Conservation (phyloP, 1,284 basidiomycete species). For the Ustilago trichophora region DNA sequence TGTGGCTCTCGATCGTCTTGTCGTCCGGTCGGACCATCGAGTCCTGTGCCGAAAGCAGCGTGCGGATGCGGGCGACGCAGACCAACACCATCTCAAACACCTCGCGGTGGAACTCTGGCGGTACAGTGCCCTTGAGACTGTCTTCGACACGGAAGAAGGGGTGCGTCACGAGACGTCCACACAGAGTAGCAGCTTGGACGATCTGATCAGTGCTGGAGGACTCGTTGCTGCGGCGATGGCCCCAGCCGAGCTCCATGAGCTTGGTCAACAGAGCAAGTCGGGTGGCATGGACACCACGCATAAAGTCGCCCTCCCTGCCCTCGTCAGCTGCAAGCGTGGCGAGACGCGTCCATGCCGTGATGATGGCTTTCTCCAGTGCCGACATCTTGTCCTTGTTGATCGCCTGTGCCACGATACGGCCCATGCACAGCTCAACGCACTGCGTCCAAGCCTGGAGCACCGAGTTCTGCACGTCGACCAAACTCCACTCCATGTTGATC, state of each 20-base stretch:
- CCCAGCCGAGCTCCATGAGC: slow-evolving; percentile 76
- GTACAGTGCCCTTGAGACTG: slow-evolving; percentile 76
- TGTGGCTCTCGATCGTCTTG: slow-evolving; percentile 40
- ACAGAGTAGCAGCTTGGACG: slow-evolving; percentile 73
- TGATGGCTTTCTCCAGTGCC: slow-evolving; percentile 26
- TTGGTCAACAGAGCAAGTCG: slow-evolving; percentile 79
- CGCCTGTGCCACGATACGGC: slow-evolving; percentile 72
- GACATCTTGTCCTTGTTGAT: slow-evolving; percentile 71
- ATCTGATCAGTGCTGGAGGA: slow-evolving; percentile 69
- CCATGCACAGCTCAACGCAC: slow-evolving; percentile 72
- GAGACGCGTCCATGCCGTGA: slow-evolving; percentile 41
- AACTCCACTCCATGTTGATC: slow-evolving; percentile 84
- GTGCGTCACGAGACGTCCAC: slow-evolving; percentile 77
- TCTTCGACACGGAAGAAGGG: slow-evolving; percentile 78
- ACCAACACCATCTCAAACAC: slow-evolving; percentile 50
- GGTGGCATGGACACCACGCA: slow-evolving; percentile 81
- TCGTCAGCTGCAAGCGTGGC: slow-evolving; percentile 73
- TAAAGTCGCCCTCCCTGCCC: slow-evolving; percentile 80
- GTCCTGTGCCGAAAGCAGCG: slow-evolving; percentile 12
- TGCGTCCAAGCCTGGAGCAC: slow-evolving; percentile 82
- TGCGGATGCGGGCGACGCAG: slow-evolving; percentile 26
- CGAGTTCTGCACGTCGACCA: slow-evolving; percentile 79
- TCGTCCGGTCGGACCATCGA: slow-evolving; percentile 23
- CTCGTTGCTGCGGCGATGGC: slow-evolving; percentile 68
- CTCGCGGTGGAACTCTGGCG: slow-evolving; percentile 77